Evolutionary conservation across 495 filamentous ascomycete genomes (phyloP).

Genomic region (Tuber borchii): DNA sequence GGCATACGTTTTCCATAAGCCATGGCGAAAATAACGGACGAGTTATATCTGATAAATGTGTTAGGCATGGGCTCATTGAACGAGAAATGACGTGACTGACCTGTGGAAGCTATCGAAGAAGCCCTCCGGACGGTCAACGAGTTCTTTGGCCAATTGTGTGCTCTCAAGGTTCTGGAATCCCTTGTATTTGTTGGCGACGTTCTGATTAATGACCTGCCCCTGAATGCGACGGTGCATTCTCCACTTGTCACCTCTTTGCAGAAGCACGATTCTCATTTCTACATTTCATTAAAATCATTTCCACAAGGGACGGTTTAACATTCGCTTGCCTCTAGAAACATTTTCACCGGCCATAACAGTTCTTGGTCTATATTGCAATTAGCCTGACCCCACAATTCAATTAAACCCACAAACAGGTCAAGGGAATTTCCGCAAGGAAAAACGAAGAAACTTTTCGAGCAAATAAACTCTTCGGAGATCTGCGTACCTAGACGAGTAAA

Average conservation of each 20-base stretch:
- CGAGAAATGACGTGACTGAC: background rate
- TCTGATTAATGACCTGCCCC: slow-evolving; percentile 2
- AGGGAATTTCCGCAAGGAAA: background rate
- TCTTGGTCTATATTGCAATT: background rate
- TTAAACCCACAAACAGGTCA: background rate
- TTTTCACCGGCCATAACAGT: background rate
- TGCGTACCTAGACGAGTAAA: background rate
- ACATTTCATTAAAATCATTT: background rate
- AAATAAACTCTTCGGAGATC: background rate
- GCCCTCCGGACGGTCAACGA: background rate
- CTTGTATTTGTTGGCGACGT: background rate
- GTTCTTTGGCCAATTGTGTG: background rate
- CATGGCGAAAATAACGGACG: background rate
- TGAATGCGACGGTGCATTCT: background rate
- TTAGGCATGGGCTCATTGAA: background rate
- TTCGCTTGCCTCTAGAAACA: background rate
- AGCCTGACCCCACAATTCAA: background rate
- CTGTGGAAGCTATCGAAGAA: background rate
- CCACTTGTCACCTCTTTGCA: slow-evolving; percentile 1
- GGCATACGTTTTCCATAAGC: slow-evolving; percentile 1
- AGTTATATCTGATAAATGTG: background rate
- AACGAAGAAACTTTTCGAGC: background rate
- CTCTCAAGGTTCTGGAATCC: slow-evolving; percentile 1
- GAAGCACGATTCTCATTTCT: background rate
- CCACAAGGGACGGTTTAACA: background rate